phyloP scores from a whole-genome alignment of 768 basidiomycete species.

The Dioszegia crocea region DNA sequence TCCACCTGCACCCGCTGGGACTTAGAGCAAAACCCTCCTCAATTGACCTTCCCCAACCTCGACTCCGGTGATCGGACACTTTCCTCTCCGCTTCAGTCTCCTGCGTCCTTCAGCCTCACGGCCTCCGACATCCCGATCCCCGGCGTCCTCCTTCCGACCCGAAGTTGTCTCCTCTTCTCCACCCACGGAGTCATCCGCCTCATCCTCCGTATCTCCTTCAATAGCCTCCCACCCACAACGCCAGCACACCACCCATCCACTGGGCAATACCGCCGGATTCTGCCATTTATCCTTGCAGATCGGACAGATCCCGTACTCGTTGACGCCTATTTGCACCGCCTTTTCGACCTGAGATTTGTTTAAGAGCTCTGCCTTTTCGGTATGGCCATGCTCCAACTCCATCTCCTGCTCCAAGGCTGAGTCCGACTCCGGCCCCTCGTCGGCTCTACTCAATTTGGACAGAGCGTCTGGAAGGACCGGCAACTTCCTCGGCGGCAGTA shows the following conservation, averaged over 20 bases:
- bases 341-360: too few species aligned
- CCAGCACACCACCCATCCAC: conserved; percentile 93
- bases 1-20: too few species aligned
- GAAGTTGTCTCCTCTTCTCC: conserved; percentile 8
- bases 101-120: not conserved
- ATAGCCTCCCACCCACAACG: conserved; percentile 81
- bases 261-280: conserved; percentile 85
- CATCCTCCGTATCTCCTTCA: conserved; percentile 53
- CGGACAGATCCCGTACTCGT: conserved; percentile 76
- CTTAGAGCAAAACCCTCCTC: conserved; percentile 76
- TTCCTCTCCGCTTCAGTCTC: conserved; percentile 53
- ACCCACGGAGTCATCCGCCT: not conserved
- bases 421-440: not conserved
- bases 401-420: not conserved
- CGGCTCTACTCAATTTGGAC: not conserved
- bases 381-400: not conserved
- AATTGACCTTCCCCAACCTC: conserved; percentile 73
- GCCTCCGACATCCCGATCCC: not conserved
- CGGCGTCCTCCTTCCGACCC: conserved; percentile 48
- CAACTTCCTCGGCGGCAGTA: conserved; percentile 73
- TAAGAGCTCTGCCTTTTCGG: too few species aligned
- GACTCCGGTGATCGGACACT: conserved; percentile 81
- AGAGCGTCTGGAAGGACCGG: conserved; percentile 60
- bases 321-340: conserved; percentile 54
- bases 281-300: conserved; percentile 67